phyloP scores from a whole-genome alignment of 2,329 filamentous ascomycete genomes.

The Trichoderma asperellum region DNA sequence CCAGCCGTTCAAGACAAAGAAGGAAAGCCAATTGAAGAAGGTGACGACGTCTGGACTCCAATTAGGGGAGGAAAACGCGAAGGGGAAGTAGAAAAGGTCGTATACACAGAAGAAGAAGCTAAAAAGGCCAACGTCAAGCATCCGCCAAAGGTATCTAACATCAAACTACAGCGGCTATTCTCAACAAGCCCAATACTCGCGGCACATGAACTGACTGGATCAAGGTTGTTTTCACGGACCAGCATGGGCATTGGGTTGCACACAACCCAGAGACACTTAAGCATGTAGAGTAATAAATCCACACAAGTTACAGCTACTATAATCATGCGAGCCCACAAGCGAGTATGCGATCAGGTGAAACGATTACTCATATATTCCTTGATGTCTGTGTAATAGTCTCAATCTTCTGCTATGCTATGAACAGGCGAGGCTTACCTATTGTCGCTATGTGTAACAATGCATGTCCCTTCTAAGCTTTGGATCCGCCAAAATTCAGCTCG shows the following conservation, averaged over 20 bases:
- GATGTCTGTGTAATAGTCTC: neutral
- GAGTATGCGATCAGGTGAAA: neutral
- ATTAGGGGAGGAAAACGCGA: slow-evolving; percentile 5
- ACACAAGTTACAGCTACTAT: neutral
- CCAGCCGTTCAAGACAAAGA: slow-evolving; percentile 7
- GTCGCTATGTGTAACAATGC: neutral
- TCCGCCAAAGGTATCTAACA: slow-evolving; percentile 9
- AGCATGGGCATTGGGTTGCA: slow-evolving; percentile 10
- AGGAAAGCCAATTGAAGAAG: slow-evolving; percentile 2
- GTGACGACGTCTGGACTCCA: slow-evolving; percentile 15
- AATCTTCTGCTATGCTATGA: neutral
- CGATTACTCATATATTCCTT: neutral
- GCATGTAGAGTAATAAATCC: neutral
- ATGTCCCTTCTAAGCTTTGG: neutral
- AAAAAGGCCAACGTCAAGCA: neutral
- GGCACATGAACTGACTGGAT: neutral
- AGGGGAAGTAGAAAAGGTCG: neutral
- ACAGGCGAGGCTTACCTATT: neutral
- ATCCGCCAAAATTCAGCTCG: neutral
- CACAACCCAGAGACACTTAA: slow-evolving; percentile 13
- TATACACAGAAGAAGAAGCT: neutral
- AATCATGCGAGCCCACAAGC: neutral
- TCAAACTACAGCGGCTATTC: neutral
- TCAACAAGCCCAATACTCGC: neutral
- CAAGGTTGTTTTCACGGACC: slow-evolving; percentile 2